These are phyloP conservation scores for Calonectria fujianensis DNA, from an alignment of 2,329 filamentous ascomycete species.

Conservation along the genomic window DNA sequence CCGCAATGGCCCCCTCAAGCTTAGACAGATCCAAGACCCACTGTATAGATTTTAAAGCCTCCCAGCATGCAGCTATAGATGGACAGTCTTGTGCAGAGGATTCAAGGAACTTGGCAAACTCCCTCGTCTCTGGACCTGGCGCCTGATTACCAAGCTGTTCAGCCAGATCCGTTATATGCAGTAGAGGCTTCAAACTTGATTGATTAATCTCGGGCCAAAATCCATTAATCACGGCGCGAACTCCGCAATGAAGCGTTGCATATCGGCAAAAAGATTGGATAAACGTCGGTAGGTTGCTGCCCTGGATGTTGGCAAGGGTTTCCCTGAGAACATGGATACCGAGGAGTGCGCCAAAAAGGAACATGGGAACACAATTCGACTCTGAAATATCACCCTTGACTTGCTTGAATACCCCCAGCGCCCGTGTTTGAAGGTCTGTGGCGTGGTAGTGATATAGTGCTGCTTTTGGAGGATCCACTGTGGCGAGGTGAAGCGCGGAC, in stretches of 20 bases:
- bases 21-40: slow-evolving; percentile 10
- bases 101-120: background rate
- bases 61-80: slow-evolving; percentile 35
- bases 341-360: slow-evolving; percentile 60
- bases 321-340: slow-evolving; percentile 67
- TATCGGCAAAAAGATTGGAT: slow-evolving; percentile 58
- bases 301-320: slow-evolving; percentile 56
- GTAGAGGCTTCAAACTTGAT: slow-evolving; percentile 19
- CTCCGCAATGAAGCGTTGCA: slow-evolving; percentile 60
- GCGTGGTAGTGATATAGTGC: slow-evolving; percentile 57
- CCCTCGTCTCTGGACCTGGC: background rate
- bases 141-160: background rate
- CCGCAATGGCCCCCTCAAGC: background rate
- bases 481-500: background rate
- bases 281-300: slow-evolving; percentile 56
- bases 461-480: slow-evolving; percentile 28
- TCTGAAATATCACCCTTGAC: slow-evolving; percentile 43
- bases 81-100: background rate
- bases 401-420: slow-evolving; percentile 57
- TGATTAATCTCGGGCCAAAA: slow-evolving; percentile 48
- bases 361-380: slow-evolving; percentile 56
- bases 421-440: slow-evolving; percentile 60
- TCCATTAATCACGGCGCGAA: slow-evolving; percentile 56
- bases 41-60: slow-evolving; percentile 39
- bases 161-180: background rate